A percentile compares a stretch with the other conserved stretches of the same genome.
Evolutionary conservation across 2,329 filamentous ascomycete genomes (phyloP).

Genomic region (Sporothrix globosa): DNA sequence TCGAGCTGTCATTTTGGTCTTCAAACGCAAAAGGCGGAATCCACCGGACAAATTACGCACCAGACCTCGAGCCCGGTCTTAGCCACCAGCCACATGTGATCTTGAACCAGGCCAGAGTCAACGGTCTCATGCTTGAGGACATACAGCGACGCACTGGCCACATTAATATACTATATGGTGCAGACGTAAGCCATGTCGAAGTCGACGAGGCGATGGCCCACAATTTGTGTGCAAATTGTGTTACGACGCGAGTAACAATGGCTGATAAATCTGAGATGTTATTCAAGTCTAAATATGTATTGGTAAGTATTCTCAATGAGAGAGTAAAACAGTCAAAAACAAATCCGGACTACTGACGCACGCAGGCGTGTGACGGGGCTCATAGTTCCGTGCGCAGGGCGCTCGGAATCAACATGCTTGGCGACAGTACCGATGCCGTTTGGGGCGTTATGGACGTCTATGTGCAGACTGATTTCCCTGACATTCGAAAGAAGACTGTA

Average conservation of each 20-base stretch:
- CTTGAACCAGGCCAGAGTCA: slow-evolving; percentile 59
- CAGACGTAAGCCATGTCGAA: slow-evolving; percentile 40
- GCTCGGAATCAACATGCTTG: slow-evolving; percentile 82
- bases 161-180: slow-evolving; percentile 48
- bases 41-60: slow-evolving; percentile 52
- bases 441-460: slow-evolving; percentile 73
- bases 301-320: too few relatives aligned
- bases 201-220: not conserved
- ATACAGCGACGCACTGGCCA: slow-evolving; percentile 45
- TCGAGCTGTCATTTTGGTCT: slow-evolving; percentile 62
- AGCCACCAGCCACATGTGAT: slow-evolving; percentile 60
- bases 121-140: slow-evolving; percentile 55
- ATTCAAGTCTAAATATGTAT: not conserved
- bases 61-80: slow-evolving; percentile 57
- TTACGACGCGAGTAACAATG: not conserved
- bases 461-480: slow-evolving; percentile 59
- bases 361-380: slow-evolving; percentile 42
- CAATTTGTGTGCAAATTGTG: not conserved
- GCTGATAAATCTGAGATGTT: not conserved
- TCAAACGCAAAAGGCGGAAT: slow-evolving; percentile 38
- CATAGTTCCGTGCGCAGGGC: slow-evolving; percentile 76
- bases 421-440: slow-evolving; percentile 79
- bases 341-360: not conserved
- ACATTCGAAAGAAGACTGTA: slow-evolving; percentile 59
- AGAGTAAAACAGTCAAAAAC: too few relatives aligned